Evolutionary conservation across 2,329 filamentous ascomycete species (phyloP).

Genomic region (Aspergillus sp.): DNA sequence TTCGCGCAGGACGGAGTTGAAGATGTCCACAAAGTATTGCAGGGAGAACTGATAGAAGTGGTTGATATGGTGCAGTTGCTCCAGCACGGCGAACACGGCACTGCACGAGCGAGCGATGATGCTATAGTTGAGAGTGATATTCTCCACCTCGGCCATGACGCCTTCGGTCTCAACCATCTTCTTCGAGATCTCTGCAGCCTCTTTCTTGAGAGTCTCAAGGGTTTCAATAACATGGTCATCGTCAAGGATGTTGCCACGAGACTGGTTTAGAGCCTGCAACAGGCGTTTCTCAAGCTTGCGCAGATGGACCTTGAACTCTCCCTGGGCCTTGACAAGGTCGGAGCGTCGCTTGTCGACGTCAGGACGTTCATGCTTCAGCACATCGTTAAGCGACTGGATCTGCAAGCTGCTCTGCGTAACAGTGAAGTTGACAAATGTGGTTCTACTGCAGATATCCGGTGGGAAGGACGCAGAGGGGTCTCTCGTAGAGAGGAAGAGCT

Average conservation of each 20-base stretch:
- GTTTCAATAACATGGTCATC: conserved; percentile 99
- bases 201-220: conserved; percentile 94
- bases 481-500: conserved; percentile 89
- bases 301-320: conserved; percentile 98
- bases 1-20: conserved; percentile 83
- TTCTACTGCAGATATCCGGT: conserved; percentile 96
- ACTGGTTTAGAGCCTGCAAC: conserved; percentile 94
- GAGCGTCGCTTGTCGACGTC: conserved; percentile 96
- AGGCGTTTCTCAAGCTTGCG: conserved; percentile 93
- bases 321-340: conserved; percentile 97
- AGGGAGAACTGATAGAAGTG: conserved; percentile 99
- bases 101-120: conserved; percentile 94
- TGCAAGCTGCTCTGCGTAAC: conserved; percentile 98
- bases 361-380: conserved; percentile 94
- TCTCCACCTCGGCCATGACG: conserved; percentile 97
- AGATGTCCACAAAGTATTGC: conserved; percentile 97
- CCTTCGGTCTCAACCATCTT: conserved; percentile 98
- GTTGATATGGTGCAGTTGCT: conserved; percentile 97
- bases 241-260: conserved; percentile 94
- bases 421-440: conserved; percentile 99
- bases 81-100: conserved; percentile 93
- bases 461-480: conserved; percentile 96
- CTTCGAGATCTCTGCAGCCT: conserved; percentile 90
- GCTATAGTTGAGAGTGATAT: conserved; percentile 91
- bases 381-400: conserved; percentile 96